phyloP scores from a whole-genome alignment of 129 eudicot species.

The carrot (Daucus carota) region DH1_v3.0 NC_030382.2:57985001-57985500 shows the following conservation, averaged over 20 bases:
- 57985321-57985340: not conserved
- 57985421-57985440: not conserved
- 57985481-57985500: no score
- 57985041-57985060: no score
- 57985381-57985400: not conserved
- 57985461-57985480: no score
- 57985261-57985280: not conserved
- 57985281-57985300: not conserved
- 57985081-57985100: no score
- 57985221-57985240: not conserved
- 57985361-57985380: not conserved
- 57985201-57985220: not conserved
- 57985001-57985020: no score
- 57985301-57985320: not conserved
- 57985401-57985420: not conserved
- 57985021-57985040: no score
- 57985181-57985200: not conserved
- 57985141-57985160: no score
- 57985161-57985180: not conserved
- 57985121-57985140: no score
- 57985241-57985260: conserved; percentile 1
- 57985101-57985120: no score
- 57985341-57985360: not conserved
- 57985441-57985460: not conserved
- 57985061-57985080: no score